Evolutionary conservation across 2,329 filamentous ascomycete species (phyloP), one percentile per base, ranked within the genome.

Genomic region (Ophiostoma fasciatum): DNA sequence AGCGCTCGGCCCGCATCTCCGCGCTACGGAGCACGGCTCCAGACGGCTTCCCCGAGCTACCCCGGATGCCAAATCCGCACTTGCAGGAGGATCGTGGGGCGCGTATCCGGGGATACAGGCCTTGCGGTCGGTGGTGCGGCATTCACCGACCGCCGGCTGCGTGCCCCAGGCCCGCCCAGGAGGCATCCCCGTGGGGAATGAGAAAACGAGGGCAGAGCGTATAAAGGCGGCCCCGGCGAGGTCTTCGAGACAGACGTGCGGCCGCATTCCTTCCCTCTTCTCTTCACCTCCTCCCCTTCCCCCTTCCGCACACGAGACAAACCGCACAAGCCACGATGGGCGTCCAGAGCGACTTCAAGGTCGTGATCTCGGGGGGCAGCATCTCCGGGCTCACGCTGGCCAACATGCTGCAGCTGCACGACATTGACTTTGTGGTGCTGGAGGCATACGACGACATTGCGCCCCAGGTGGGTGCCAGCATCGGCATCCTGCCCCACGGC

Each of bases 321-420:
- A 21, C 10, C 19, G 13, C n/a, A 28, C 14, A 3, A 9, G 12
- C n/a, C 28, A 34, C 17, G 9, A 39, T 39, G 37, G 28, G 37
- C 15, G 34, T 2, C 15, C 30, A 35, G 12, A 19, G 13, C 15
- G 19, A 33, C 15, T 55, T 57, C 46, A 53, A 51, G 34, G 54
- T 66, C 18, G 48, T 68, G 35, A 67, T 71, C 27, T 61, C 54
- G 1, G 66, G 66, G 14, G 66, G 62, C 7, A 57, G 61, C 31
- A 49, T 70, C n/a, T 54, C 59, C 3, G 68, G 68, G 7, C 48
- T 68, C 1, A 52, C 59, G 0, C 47, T 68, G 7, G 62, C 64
- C 4, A 55, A 59, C 28, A 56, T 58, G 42, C 56, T 72, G 4
- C 56, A 69, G 36, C 47, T 49, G 29, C 49, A 58, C 23, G 49